These are phyloP conservation scores for Leucocoprinus leucothites DNA, from an alignment of 768 basidiomycete species.

Conservation along the genomic window DNA sequence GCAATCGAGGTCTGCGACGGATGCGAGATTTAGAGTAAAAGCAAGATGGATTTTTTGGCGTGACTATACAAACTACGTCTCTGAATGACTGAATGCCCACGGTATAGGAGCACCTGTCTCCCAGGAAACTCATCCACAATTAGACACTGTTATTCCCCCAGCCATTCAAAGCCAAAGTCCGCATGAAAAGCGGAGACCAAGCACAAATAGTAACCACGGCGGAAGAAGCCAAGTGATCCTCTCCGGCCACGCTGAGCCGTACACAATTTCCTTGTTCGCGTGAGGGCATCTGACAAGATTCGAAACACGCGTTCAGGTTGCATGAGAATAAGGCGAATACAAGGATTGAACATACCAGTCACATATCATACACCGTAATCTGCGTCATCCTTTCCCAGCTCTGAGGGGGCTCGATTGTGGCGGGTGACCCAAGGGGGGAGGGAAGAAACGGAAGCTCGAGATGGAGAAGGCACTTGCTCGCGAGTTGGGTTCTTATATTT, in stretches of 20 bases:
- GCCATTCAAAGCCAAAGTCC: neutral
- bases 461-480: conserved; percentile 6
- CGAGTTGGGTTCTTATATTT: conserved; percentile 9
- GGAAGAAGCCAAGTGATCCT: neutral
- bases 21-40: neutral
- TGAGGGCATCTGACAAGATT: too few relatives aligned
- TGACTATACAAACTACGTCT: neutral
- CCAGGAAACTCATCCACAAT: conserved; percentile 16
- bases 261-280: neutral
- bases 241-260: neutral
- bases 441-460: neutral
- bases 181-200: neutral
- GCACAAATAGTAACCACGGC: too few relatives aligned
- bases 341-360: neutral
- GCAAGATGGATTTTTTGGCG: neutral
- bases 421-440: conserved; percentile 9
- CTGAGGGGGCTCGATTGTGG: neutral
- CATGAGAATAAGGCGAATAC: neutral
- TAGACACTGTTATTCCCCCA: neutral
- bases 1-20: too few relatives aligned
- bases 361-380: neutral
- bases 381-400: neutral
- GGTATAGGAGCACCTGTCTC: conserved; percentile 11
- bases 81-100: neutral
- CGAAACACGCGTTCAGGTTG: neutral